Conservation (phyloP, 2,329 filamentous ascomycete species). For the Trichoderma harzianum region DNA sequence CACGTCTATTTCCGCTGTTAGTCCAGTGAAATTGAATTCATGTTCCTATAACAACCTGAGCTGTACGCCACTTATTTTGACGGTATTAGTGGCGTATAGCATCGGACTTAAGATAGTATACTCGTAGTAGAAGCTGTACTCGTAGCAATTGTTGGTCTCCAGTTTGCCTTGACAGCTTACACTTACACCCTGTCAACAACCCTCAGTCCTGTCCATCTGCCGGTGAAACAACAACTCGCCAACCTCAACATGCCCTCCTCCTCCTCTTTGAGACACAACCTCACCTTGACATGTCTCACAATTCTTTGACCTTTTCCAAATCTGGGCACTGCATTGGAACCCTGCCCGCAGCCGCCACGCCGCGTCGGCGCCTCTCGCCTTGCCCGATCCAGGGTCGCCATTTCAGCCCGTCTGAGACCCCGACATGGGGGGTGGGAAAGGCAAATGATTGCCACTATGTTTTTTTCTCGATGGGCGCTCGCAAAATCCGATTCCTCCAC, state of each 20-base stretch:
- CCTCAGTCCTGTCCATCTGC: not conserved
- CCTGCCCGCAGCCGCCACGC: slow-evolving; percentile 2
- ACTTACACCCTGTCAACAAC: not conserved
- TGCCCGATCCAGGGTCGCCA: slow-evolving; percentile 6
- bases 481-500: slow-evolving; percentile 8
- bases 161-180: not conserved
- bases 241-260: not conserved
- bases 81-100: not conserved
- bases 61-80: not conserved
- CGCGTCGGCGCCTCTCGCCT: not conserved
- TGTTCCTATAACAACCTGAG: not conserved
- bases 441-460: not conserved
- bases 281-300: not conserved
- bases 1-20: not conserved
- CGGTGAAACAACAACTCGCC: not conserved
- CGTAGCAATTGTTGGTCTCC: not conserved
- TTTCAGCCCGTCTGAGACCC: not conserved
- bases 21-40: not conserved
- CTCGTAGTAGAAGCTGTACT: no score
- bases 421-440: not conserved
- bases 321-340: not conserved
- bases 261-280: not conserved
- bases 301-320: not conserved
- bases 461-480: slow-evolving; percentile 11
- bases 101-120: not conserved